Evolutionary conservation across 2,329 filamentous ascomycete genomes (phyloP), one percentile per base, ranked within the genome.

Genomic region (Apiospora koreana): DNA sequence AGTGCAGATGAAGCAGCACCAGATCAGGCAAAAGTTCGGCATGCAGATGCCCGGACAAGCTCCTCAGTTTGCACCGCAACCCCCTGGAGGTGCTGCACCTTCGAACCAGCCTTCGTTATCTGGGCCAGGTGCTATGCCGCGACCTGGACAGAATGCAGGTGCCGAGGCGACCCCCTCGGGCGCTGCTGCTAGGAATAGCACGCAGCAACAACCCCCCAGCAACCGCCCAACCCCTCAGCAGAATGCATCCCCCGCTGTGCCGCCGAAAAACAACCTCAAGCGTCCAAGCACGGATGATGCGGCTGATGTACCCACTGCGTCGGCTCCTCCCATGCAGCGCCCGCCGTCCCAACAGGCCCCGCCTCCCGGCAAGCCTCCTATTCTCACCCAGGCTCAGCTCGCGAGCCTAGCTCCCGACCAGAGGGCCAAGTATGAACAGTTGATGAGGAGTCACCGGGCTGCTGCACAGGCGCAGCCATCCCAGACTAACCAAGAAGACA

Each of bases 261-360:
- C 78, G 10, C 76, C 79, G 35, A 88, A 86, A 76, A 85, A 80
- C 43, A 72, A 73, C 65, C 80, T 87, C 58, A 89, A 89, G 79
- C 85, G 87, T 1, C 80, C 86, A 4, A 86, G 80, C 68, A 78
- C 81, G 3, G 86, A 88, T 31, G 86, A 88, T 65, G 71, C 75
- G 35, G 73, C 75, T 10, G 78, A 80, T 68, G 74, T 74, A 28
- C 70, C 74, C 6, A 75, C 75, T 62, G 68, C 74, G 21, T 38
- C 54, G 14, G 71, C 50, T 25, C 72, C 71, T 5, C 71, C 76
- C 8, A 65, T 72, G 7, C 78, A 79, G 65, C 78, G 79, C 50
- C 74, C 79, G 6, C 68, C 70, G 8, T 76, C 78, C 23, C 80
- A 81, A 67, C 78, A 79, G 67, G 69, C 71, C 23, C 76, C 77